Percentiles rank a stretch among this genome's conserved stretches.
Evolutionary conservation across 371 early-diverging fungal genomes (phyloP).

Genomic region (Dichotomocladium elegans): DNA sequence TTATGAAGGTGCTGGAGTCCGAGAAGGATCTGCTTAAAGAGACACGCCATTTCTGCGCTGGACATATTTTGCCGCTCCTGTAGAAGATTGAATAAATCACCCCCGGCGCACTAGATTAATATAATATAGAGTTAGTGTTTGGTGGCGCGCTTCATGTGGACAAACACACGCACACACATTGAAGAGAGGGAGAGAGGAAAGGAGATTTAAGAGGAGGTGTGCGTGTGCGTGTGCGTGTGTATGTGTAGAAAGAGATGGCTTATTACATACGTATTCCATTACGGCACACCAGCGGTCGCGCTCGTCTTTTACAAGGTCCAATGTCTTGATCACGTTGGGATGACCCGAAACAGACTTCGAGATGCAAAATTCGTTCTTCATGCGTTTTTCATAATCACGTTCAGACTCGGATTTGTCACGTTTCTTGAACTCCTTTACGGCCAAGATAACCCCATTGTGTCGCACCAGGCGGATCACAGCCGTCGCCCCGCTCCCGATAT

Average conservation of each 20-base stretch:
- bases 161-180: too few species aligned
- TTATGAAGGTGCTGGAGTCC: conserved; percentile 96
- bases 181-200: not conserved
- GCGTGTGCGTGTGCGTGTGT: not conserved
- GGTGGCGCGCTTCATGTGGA: not conserved
- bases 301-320: conserved; percentile 67
- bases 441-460: conserved; percentile 19
- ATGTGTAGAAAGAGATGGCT: too few species aligned
- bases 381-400: conserved; percentile 62
- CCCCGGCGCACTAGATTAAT: conserved; percentile 52
- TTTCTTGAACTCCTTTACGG: conserved; percentile 67
- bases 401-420: conserved; percentile 51
- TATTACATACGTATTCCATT: conserved; percentile 59
- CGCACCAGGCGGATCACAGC: conserved; percentile 31
- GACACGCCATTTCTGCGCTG: conserved; percentile 45
- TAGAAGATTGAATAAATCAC: conserved; percentile 55
- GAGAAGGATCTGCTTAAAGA: conserved; percentile 86
- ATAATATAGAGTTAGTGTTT: conserved; percentile 1
- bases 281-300: conserved; percentile 61
- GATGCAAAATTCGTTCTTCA: conserved; percentile 76
- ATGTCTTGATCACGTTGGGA: conserved; percentile 63
- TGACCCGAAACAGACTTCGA: conserved; percentile 58
- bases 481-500: conserved; percentile 47
- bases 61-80: conserved; percentile 39
- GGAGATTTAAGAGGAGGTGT: not conserved